Evolutionary conservation across 805 yeast genomes (phyloP).

Genomic region (Scheffersomyces ergatensis): DNA sequence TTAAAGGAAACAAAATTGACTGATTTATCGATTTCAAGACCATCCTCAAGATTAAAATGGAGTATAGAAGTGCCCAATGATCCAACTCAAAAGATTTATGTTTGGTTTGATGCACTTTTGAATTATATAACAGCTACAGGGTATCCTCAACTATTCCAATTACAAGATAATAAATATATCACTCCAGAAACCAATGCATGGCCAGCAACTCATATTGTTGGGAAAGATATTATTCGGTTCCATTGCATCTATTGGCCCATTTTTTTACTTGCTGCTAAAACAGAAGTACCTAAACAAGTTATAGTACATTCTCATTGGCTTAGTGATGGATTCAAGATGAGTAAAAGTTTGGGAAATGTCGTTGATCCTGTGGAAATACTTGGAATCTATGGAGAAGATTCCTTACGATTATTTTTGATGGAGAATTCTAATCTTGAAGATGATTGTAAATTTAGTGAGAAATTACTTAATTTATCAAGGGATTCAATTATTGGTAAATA

Average conservation of each 20-base stretch:
- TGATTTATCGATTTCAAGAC: conserved; percentile 88
- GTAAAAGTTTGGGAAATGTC: conserved; percentile 88
- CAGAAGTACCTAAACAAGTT: conserved; percentile 67
- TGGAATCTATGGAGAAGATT: conserved; percentile 65
- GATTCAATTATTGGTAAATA: conserved; percentile 75
- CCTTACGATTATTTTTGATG: conserved; percentile 71
- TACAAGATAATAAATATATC: neutral
- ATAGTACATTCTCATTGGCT: conserved; percentile 96
- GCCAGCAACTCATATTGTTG: conserved; percentile 82
- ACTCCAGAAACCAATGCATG: conserved; percentile 31
- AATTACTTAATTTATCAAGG: conserved; percentile 48
- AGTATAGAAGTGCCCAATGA: conserved; percentile 88
- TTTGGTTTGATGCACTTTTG: conserved; percentile 94
- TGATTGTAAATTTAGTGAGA: conserved; percentile 79
- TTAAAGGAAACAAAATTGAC: conserved; percentile 45
- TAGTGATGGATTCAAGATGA: conserved; percentile 87
- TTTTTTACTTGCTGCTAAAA: conserved; percentile 77
- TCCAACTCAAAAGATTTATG: conserved; percentile 75
- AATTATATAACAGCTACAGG: conserved; percentile 79
- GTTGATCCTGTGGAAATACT: conserved; percentile 80
- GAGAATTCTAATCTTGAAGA: conserved; percentile 71
- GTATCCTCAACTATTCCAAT: conserved; percentile 27
- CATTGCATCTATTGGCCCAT: conserved; percentile 96
- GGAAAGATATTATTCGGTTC: conserved; percentile 87
- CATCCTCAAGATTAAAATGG: conserved; percentile 76